Percentiles rank a stretch among this genome's conserved stretches.
Evolutionary conservation across 2,329 filamentous ascomycete species (phyloP).

Genomic region (Aspergillus texensis): DNA sequence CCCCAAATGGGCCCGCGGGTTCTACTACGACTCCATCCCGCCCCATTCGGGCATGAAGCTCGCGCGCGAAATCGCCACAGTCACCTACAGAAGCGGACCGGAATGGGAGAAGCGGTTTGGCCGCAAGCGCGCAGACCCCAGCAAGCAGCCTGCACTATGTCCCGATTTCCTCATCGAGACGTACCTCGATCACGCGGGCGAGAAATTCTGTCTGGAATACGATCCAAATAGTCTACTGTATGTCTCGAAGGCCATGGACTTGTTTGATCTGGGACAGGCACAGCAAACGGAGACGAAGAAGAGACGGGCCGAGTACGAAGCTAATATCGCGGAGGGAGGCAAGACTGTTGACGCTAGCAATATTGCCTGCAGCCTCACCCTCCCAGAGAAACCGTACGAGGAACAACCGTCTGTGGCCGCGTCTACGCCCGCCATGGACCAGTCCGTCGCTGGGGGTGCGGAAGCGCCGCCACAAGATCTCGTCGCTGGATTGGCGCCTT

Average conservation of each 20-base stretch:
- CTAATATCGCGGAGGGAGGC: slow-evolving; percentile 57
- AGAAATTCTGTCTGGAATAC: slow-evolving; percentile 97
- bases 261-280: slow-evolving; percentile 83
- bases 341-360: slow-evolving; percentile 40
- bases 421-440: slow-evolving; percentile 35
- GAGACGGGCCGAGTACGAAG: slow-evolving; percentile 64
- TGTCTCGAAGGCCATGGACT: slow-evolving; percentile 97
- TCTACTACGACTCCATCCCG: slow-evolving; percentile 86
- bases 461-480: slow-evolving; percentile 73
- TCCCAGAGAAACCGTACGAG: slow-evolving; percentile 82
- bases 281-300: slow-evolving; percentile 66
- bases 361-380: slow-evolving; percentile 72
- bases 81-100: slow-evolving; percentile 93
- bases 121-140: slow-evolving; percentile 79
- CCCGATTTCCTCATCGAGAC: slow-evolving; percentile 98
- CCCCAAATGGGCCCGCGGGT: slow-evolving; percentile 92
- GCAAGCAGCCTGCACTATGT: slow-evolving; percentile 87
- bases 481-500: slow-evolving; percentile 69
- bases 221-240: slow-evolving; percentile 95
- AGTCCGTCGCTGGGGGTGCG: slow-evolving; percentile 25
- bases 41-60: slow-evolving; percentile 98
- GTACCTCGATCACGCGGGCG: slow-evolving; percentile 94
- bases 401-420: slow-evolving; percentile 69
- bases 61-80: slow-evolving; percentile 93
- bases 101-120: slow-evolving; percentile 98